phyloP scores from a whole-genome alignment of 1,284 basidiomycete genomes.

The Takashimella koratensis region DNA sequence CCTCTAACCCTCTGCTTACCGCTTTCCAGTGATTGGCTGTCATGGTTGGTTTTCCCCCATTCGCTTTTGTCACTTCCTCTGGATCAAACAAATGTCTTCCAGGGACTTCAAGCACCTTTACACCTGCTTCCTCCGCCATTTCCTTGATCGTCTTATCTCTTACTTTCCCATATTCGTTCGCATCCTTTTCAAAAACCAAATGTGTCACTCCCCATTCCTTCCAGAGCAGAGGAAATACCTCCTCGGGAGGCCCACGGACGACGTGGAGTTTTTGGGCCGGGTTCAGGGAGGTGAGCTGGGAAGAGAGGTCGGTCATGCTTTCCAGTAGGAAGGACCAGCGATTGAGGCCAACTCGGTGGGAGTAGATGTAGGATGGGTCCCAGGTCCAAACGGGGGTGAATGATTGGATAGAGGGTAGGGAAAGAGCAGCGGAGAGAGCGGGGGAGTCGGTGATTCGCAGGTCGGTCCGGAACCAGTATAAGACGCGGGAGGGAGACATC shows the following conservation, averaged over 20 bases:
- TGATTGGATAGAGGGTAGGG: constrained; percentile 39
- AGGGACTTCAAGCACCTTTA: constrained; percentile 43
- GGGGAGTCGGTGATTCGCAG: constrained; percentile 55
- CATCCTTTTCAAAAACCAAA: constrained; percentile 50
- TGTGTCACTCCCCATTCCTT: constrained; percentile 54
- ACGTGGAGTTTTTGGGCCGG: constrained; percentile 51
- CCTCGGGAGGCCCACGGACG: constrained; percentile 52
- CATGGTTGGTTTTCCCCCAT: constrained; percentile 42
- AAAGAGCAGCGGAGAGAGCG: constrained; percentile 50
- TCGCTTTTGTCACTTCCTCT: constrained; percentile 36
- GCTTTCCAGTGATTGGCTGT: constrained; percentile 43
- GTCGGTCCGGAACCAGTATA: constrained; percentile 56
- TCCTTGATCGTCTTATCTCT: constrained; percentile 23
- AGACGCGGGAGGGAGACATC: constrained; percentile 25
- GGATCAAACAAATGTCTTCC: constrained; percentile 51
- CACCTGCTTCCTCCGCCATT: constrained; percentile 34
- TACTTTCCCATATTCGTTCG: constrained; percentile 22
- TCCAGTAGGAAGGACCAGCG: constrained; percentile 54
- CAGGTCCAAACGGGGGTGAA: constrained; percentile 52
- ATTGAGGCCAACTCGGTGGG: constrained; percentile 52
- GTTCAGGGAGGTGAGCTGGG: constrained; percentile 48
- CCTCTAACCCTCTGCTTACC: constrained; percentile 15
- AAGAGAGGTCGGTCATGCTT: constrained; percentile 50
- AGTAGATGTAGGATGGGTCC: constrained; percentile 51
- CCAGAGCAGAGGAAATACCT: constrained; percentile 50